Conservation (phyloP, 2,329 filamentous ascomycete genomes). For the Elsinoe perseae region DNA sequence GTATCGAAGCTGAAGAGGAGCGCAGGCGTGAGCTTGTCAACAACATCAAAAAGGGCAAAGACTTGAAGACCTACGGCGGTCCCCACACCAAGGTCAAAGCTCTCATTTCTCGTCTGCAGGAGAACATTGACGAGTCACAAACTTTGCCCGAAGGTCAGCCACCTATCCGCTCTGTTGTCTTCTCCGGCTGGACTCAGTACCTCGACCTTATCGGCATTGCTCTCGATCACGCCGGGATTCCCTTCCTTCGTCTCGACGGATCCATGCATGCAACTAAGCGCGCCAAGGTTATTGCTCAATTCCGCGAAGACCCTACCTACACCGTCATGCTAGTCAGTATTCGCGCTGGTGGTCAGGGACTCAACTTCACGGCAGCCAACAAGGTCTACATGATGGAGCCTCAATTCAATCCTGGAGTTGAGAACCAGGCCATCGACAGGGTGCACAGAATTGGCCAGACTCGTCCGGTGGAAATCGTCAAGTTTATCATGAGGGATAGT, state of each 20-base stretch:
- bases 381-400: conserved; percentile 97
- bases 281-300: conserved; percentile 65
- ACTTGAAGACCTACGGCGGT: conserved; percentile 63
- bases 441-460: conserved; percentile 88
- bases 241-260: conserved; percentile 77
- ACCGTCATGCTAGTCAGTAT: conserved; percentile 86
- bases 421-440: conserved; percentile 89
- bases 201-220: conserved; percentile 86
- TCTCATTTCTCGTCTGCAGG: conserved; percentile 65
- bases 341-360: conserved; percentile 80
- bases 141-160: conserved; percentile 52
- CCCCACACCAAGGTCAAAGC: conserved; percentile 89
- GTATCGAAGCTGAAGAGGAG: conserved; percentile 39
- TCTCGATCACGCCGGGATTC: conserved; percentile 58
- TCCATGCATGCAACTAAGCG: conserved; percentile 73
- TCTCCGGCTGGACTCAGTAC: conserved; percentile 93
- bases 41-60: conserved; percentile 50
- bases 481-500: conserved; percentile 82
- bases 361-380: conserved; percentile 81
- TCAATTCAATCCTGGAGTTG: conserved; percentile 91
- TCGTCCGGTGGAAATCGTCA: conserved; percentile 74
- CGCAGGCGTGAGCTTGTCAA: conserved; percentile 50
- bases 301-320: conserved; percentile 63
- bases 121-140: conserved; percentile 55
- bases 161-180: conserved; percentile 77